phyloP scores from a whole-genome alignment of 495 filamentous ascomycete genomes.

The Hypoxylon perforatum region DNA sequence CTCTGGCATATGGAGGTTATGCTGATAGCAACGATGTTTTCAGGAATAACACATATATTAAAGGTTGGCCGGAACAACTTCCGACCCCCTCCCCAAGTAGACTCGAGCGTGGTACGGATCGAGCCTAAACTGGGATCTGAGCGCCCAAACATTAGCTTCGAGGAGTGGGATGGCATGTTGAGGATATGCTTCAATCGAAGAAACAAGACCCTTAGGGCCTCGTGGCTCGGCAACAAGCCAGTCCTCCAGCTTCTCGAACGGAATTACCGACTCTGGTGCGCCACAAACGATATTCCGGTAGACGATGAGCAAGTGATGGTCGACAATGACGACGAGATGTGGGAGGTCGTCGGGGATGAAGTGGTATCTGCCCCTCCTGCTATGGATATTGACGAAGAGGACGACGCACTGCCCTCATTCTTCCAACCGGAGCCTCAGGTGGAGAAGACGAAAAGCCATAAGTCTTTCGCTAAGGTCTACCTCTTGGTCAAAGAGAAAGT shows the following conservation, averaged over 20 bases:
- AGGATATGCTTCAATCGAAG: conserved; percentile 83
- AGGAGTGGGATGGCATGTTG: conserved; percentile 93
- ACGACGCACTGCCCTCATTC: conserved; percentile 72
- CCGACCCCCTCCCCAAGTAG: conserved; percentile 84
- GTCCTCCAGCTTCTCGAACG: conserved; percentile 83
- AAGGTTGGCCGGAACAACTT: conserved; percentile 94
- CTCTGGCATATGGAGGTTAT: not conserved
- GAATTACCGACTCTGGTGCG: conserved; percentile 91
- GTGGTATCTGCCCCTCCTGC: not conserved
- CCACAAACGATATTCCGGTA: conserved; percentile 79
- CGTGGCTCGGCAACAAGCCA: conserved; percentile 77
- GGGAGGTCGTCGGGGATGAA: conserved; percentile 66
- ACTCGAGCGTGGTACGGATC: conserved; percentile 68
- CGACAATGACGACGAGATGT: conserved; percentile 61
- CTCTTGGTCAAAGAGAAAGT: conserved; percentile 85
- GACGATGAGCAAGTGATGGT: conserved; percentile 72
- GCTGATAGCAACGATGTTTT: not conserved
- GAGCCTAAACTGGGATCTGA: conserved; percentile 78
- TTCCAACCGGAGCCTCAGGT: conserved; percentile 69
- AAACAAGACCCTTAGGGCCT: conserved; percentile 77
- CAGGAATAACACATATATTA: conserved; percentile 43
- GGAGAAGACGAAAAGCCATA: conserved; percentile 65
- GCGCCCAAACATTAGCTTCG: conserved; percentile 85
- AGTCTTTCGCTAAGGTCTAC: conserved; percentile 79
- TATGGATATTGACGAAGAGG: conserved; percentile 57